Base-by-base conservation (phyloP, 1,284 basidiomycete species). In the Volvariella surrecta region DNA sequence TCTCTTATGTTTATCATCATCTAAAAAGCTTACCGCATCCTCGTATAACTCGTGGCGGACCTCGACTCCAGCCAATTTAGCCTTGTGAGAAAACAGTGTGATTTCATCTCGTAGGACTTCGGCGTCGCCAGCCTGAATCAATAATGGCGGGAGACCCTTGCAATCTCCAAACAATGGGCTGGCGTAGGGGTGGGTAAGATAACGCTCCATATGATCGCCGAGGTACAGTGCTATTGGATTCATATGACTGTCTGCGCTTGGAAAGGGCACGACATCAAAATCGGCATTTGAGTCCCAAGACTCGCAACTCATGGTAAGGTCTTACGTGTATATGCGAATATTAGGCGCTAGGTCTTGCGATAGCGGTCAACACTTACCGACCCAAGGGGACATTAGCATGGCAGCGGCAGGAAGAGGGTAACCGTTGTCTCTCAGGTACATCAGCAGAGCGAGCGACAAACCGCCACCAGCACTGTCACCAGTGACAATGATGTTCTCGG, bases 391-490 rank as follows among this genome's bases (percentile, higher is more conserved):
- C 76, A 96, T 82, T 32, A 95, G 61, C 17, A 95, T 87, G 8
- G 82, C 81, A 2, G 83, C 88, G 17, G 83, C 76, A 11, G 93
- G 93, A 2, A 93, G 55, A 9, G 82, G 75, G 58, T 93, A 93
- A 4, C 64, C 63, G 51, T 91, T 87, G 57, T 95, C 91, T 18
- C 91, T 73, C 17, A 99, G 77, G 59, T 99, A 99, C 79, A 96
- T 84, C 51, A 96, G 68, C 44, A 94, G 64, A 1, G 92, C 94
- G 2, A 97, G 70, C 9, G 81, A 74, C 8, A 99, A 64, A 0
- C 89, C 95, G 16, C 93, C 95, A 3, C 95, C 95, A 3, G 94
- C 95, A 48, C 89, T 93, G 59, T 98, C 95, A 1, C 93, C 94
- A 11, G 86, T 79, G 39, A 98, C 61, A 45, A 94, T 69, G 48